A percentile compares a stretch with the other conserved stretches of the same genome.
phyloP scores from a whole-genome alignment of 768 basidiomycete species.

The Lyophyllum decastes region DNA sequence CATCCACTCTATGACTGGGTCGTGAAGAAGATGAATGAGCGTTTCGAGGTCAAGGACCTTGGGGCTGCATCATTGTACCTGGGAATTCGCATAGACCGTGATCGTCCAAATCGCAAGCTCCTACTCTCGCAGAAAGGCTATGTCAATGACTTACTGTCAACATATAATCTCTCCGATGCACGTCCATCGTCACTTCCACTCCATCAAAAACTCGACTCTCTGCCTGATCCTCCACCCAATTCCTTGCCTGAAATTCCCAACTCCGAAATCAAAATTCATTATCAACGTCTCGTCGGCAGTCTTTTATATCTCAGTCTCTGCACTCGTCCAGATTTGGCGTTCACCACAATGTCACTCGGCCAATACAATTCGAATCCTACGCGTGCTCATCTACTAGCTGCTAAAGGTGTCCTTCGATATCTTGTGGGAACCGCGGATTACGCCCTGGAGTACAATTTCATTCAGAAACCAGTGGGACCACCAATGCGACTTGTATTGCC shows the following conservation, averaged over 20 bases:
- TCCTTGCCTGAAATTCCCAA: constrained; percentile 6
- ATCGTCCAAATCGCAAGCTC: constrained; percentile 5
- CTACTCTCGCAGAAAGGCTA: constrained; percentile 16
- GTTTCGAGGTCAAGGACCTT: background rate
- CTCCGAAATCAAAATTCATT: constrained; percentile 2
- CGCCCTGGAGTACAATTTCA: constrained; percentile 17
- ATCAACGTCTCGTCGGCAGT: constrained; percentile 22
- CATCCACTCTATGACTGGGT: constrained; percentile 19
- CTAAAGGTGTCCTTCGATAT: constrained; percentile 36
- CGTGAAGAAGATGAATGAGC: constrained; percentile 9
- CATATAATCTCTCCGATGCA: constrained; percentile 11
- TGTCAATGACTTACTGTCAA: constrained; percentile 14
- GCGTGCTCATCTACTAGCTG: constrained; percentile 23
- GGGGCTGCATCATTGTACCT: background rate
- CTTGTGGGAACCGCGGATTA: constrained; percentile 29
- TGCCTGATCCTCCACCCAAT: background rate
- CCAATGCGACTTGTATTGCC: background rate
- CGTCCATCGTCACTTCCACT: background rate
- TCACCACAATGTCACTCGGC: constrained; percentile 17
- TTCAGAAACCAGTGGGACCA: background rate
- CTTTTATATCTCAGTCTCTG: constrained; percentile 7
- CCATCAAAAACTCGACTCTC: background rate
- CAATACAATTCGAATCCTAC: constrained; percentile 30
- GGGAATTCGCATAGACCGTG: constrained; percentile 9
- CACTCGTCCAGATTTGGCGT: constrained; percentile 9